A percentile compares a stretch with the other conserved stretches of the same genome.
Evolutionary conservation across 768 basidiomycete species (phyloP).

Genomic region (Tricholoma terreum): DNA sequence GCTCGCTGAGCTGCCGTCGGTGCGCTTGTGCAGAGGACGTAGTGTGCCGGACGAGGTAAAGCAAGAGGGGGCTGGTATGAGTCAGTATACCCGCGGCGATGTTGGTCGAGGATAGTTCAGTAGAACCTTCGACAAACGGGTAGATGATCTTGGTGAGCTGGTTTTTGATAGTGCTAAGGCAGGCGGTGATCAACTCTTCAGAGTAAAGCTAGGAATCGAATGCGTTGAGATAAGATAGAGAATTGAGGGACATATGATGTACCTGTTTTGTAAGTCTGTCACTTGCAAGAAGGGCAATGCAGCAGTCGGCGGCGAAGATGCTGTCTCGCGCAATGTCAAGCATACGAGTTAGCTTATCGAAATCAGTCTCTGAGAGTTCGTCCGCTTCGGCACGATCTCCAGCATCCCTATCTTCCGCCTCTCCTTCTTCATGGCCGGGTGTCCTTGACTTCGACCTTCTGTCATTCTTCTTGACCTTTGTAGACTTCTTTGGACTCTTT

Average conservation of each 20-base stretch:
- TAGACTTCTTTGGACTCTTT: constrained; percentile 39
- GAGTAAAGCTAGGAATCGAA: constrained; percentile 71
- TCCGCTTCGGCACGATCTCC: constrained; percentile 16
- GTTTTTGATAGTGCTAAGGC: constrained; percentile 75
- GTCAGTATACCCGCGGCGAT: constrained; percentile 26
- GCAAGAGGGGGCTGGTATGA: constrained; percentile 47
- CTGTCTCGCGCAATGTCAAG: constrained; percentile 70
- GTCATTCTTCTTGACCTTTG: constrained; percentile 36
- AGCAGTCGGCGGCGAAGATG: constrained; percentile 81
- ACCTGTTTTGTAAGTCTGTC: constrained; percentile 88
- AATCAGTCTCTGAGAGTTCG: constrained; percentile 41
- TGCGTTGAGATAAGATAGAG: background rate
- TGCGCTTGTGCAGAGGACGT: constrained; percentile 31
- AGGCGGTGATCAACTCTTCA: constrained; percentile 84
- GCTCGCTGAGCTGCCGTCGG: constrained; percentile 56
- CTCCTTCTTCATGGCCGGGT: constrained; percentile 34
- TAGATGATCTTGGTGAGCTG: constrained; percentile 78
- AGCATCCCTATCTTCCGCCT: constrained; percentile 23
- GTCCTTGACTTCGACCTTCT: constrained; percentile 44
- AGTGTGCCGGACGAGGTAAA: constrained; percentile 45
- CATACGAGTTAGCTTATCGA: constrained; percentile 47
- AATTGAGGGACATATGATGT: background rate
- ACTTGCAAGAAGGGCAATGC: constrained; percentile 70
- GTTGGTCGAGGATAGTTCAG: constrained; percentile 26
- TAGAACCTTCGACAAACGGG: constrained; percentile 77